Conservation (phyloP, 805 yeast species). For the Saccharomycopsis fermentans region DNA sequence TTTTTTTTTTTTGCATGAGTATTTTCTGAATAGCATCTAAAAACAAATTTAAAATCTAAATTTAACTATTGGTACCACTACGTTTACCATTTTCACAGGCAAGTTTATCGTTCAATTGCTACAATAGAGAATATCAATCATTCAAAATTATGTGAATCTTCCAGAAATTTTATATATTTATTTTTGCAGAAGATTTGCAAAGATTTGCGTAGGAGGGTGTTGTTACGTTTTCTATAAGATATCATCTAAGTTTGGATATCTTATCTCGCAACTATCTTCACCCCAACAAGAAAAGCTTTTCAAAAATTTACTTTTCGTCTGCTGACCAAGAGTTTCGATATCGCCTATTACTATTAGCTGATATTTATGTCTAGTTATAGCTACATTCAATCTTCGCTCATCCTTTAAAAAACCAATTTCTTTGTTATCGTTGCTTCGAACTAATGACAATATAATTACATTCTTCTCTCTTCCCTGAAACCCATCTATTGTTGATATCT, state of each 20-base stretch:
- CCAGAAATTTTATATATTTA: not conserved
- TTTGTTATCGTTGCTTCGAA: conserved; percentile 60
- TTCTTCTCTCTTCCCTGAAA: conserved; percentile 96
- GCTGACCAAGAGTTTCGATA: conserved; percentile 49
- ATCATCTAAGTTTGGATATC: conserved; percentile 44
- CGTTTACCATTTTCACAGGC: too few relatives aligned
- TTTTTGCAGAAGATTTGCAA: too few relatives aligned
- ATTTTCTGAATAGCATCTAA: not conserved
- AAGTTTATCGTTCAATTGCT: too few relatives aligned
- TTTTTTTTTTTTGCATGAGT: not conserved
- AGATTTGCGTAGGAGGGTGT: too few relatives aligned
- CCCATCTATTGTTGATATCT: conserved; percentile 87
- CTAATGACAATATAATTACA: conserved; percentile 67
- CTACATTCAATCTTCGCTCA: conserved; percentile 76
- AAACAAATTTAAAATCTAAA: too few relatives aligned
- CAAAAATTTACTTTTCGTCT: conserved; percentile 37
- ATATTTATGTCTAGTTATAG: conserved; percentile 81
- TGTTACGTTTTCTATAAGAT: not conserved
- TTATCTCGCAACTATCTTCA: conserved; percentile 53
- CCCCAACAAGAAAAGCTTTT: conserved; percentile 61
- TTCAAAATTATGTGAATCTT: not conserved
- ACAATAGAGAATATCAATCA: not conserved
- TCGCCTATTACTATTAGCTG: conserved; percentile 85
- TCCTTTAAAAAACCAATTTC: conserved; percentile 81
- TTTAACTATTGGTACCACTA: too few relatives aligned